Percentiles rank a stretch among this genome's conserved stretches.
phyloP scores from a whole-genome alignment of 768 basidiomycete genomes.

The Phlegmacium glaucopus region DNA sequence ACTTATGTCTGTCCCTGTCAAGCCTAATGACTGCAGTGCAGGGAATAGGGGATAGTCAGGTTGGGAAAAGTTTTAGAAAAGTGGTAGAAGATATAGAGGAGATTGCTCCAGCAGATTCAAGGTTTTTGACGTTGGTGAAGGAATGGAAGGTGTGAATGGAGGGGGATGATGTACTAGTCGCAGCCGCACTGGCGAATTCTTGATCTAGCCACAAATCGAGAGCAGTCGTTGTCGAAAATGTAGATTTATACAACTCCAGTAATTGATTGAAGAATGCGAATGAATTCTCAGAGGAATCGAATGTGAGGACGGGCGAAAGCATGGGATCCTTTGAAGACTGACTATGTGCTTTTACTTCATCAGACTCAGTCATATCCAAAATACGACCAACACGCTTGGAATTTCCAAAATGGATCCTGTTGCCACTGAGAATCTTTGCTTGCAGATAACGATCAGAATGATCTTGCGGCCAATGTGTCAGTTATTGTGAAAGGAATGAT shows the following conservation, averaged over 20 bases:
- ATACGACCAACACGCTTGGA: slow-evolving; percentile 18
- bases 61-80: slow-evolving; percentile 8
- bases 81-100: slow-evolving; percentile 14
- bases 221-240: slow-evolving; percentile 15
- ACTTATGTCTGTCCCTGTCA: slow-evolving; percentile 15
- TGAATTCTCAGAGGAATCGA: slow-evolving; percentile 10
- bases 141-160: slow-evolving; percentile 9
- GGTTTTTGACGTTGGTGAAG: slow-evolving; percentile 14
- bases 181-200: slow-evolving; percentile 8
- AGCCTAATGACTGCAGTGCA: slow-evolving; percentile 8
- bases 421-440: slow-evolving; percentile 19
- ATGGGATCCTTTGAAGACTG: slow-evolving; percentile 13
- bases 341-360: slow-evolving; percentile 15
- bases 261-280: slow-evolving; percentile 15
- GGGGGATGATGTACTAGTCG: slow-evolving; percentile 4
- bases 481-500: slow-evolving; percentile 13
- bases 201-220: slow-evolving; percentile 21
- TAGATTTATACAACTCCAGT: slow-evolving; percentile 14
- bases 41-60: slow-evolving; percentile 8
- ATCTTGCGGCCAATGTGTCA: slow-evolving; percentile 14
- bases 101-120: slow-evolving; percentile 18
- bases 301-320: slow-evolving; percentile 17
- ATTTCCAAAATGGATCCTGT: slow-evolving; percentile 23
- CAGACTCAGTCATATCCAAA: slow-evolving; percentile 21
- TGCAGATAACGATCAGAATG: slow-evolving; percentile 16